Conservation (phyloP, 495 filamentous ascomycete genomes). For the Penicillium pancosmium region DNA sequence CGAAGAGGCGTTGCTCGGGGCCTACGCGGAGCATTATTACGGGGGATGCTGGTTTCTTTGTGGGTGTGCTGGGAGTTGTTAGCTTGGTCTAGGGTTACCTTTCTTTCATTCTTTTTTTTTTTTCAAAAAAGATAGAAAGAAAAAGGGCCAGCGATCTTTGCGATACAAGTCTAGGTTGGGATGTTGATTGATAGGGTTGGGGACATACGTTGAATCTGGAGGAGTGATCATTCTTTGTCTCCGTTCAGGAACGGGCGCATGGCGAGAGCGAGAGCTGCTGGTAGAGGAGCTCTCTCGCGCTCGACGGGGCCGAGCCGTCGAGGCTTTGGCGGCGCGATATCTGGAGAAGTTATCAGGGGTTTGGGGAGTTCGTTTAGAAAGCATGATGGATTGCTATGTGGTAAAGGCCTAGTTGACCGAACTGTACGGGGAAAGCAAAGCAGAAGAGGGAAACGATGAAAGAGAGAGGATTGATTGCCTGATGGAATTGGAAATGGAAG, state of each 20-base stretch:
- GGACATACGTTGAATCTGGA: conserved; percentile 44
- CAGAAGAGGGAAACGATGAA: background rate
- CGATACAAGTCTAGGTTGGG: background rate
- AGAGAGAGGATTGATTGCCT: background rate
- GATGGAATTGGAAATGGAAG: background rate
- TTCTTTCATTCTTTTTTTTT: too few relatives aligned
- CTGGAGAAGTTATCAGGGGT: conserved; percentile 46
- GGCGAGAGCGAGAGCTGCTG: conserved; percentile 31
- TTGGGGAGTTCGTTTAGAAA: conserved; percentile 33
- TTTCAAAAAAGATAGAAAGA: too few relatives aligned
- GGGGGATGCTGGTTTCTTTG: conserved; percentile 63
- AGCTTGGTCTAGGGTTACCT: background rate
- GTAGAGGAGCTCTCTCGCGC: conserved; percentile 27
- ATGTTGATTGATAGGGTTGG: too few relatives aligned
- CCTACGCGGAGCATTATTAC: conserved; percentile 83
- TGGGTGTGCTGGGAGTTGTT: conserved; percentile 34
- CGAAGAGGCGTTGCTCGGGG: conserved; percentile 78
- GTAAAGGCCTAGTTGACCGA: background rate
- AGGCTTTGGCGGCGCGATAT: conserved; percentile 49
- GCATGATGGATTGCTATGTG: conserved; percentile 28
- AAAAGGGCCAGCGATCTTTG: background rate
- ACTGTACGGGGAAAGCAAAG: background rate
- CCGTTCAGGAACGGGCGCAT: conserved; percentile 21
- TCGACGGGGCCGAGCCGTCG: conserved; percentile 19
- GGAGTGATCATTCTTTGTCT: conserved; percentile 38